Evolutionary conservation across 768 basidiomycete species (phyloP), one percentile per base, ranked within the genome.

Genomic region (Lactarius pseudohatsudake): DNA sequence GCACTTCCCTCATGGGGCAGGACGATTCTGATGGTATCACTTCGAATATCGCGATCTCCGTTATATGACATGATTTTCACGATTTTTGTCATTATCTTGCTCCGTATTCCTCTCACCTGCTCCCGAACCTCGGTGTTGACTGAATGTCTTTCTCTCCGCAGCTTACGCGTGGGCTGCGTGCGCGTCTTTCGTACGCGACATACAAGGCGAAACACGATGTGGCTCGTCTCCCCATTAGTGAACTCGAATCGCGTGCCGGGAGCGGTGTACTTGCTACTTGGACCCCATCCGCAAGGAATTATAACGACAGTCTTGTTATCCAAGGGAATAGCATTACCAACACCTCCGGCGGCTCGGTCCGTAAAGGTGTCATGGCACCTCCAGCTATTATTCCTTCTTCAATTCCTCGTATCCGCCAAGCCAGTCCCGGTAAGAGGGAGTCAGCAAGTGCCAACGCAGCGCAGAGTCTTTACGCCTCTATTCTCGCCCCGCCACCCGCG

Each of bases 151-250:
- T 60, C 53, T 77, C 65, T 65, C 60, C 72, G 62, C 79, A 94
- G 92, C 85, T 94, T 38, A 90, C 91, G 73, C 89, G 90, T 74
- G 87, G 84, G 62, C 82, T 94, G 64, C 86, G 92, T 68, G 83
- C 91, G 72, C 88, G 91, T 70, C 84, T 94, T 60, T 84, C 90
- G 0, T 91, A 92, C 77, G 92, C 92, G 28, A 88, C 89, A 1
- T 92, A 89, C 82, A 94, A 94, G 78, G 90, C 92, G 5, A 82
- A 82, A 16, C 84, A 91, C 76, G 89, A 91, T 75, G 77, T 90
- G 63, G 79, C 87, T 11, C 84, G 86, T 63, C 79, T 86, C 59
- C 81, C 87, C 55, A 78, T 92, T 58, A 82, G 83, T 72, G 90
- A 92, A 68, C 83, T 92, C 57, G 92, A 94, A 75, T 82, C 84